Evolutionary conservation across 768 basidiomycete genomes (phyloP).

Genomic region (Kwoniella botswanensis): DNA sequence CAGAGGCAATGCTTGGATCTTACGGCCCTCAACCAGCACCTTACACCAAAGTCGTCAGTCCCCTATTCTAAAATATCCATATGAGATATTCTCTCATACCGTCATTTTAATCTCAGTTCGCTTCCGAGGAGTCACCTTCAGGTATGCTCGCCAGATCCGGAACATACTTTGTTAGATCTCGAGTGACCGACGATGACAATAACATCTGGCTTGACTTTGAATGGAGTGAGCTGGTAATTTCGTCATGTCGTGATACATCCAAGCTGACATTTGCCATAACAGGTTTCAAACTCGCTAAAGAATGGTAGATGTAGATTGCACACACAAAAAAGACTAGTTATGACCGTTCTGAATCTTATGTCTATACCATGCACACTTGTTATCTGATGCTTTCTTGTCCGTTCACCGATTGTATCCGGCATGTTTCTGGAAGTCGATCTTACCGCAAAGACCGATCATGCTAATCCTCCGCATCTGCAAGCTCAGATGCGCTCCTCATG

Average conservation of each 20-base stretch:
- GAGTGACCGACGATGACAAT: slow-evolving; percentile 86
- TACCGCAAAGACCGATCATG: too few species aligned
- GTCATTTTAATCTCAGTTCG: slow-evolving; percentile 37
- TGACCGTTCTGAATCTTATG: slow-evolving; percentile 5
- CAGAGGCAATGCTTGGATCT: slow-evolving; percentile 79
- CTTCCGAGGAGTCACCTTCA: slow-evolving; percentile 63
- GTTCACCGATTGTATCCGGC: not conserved
- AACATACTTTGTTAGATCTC: slow-evolving; percentile 74
- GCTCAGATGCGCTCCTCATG: too few species aligned
- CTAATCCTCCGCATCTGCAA: too few species aligned
- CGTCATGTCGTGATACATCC: not conserved
- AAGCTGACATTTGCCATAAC: not conserved
- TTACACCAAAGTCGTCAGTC: slow-evolving; percentile 65
- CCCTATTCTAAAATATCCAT: not conserved
- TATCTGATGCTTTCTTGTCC: not conserved
- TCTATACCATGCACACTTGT: slow-evolving; percentile 24
- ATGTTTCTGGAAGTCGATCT: too few species aligned
- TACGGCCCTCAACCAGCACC: slow-evolving; percentile 78
- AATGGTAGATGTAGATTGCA: slow-evolving; percentile 67
- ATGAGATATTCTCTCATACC: not conserved
- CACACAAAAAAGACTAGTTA: not conserved
- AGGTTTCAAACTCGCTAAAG: slow-evolving; percentile 85
- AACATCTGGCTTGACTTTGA: slow-evolving; percentile 77
- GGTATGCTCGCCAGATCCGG: slow-evolving; percentile 85
- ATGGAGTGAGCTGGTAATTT: slow-evolving; percentile 63